Base-by-base conservation (phyloP, 1,284 basidiomycete species). In the Ganoderma meredithae region DNA sequence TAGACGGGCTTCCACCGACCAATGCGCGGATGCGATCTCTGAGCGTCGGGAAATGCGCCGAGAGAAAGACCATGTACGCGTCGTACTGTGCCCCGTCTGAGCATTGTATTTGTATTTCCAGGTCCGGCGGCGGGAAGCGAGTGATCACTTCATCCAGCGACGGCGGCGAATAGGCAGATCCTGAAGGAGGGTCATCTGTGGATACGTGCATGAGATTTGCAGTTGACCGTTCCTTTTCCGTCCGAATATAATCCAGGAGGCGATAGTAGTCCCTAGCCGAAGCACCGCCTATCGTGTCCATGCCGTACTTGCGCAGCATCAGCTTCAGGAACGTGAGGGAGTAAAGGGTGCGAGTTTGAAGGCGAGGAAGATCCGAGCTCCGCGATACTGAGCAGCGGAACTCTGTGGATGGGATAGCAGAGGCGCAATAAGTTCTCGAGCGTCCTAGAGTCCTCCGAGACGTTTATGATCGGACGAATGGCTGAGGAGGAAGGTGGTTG, bases 1-100 rank as follows among this genome's bases (percentile, higher is more conserved):
- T 41, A 15, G n/a, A 47, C 8, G 5, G n/a, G n/a, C 19, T 9
- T 10, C 6, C n/a, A n/a, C 17, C 44, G 44, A n/a, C n/a, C 44
- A 47, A 9, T 2, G 44, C 27, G 27, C 31, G 52, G 13, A 55
- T 33, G 6, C 25, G 52, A 6, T 8, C 17, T 55, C 13, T 13
- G 31, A 55, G 52, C 6, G 13, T 33, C 27, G 52, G 17, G 13
- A 15, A 55, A 12, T 55, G 52, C 27, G 31, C 31, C 27, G 31
- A 13, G 15, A 55, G 52, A 25, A 33, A 31, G 17, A 55, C 15
- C 1, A 33, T 55, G 8, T 55, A 27, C 19, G 82, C 79, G n/a
- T 74, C 78, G 71, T 86, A 84, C 69, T 84, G 81, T 55, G 82
- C 76, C 62, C 80, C 77, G 73, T 86, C 85, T 19, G 83, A 83